Base-by-base conservation (phyloP, 192 early-diverging fungal genomes). In the Cladochytrium replicatum region DNA sequence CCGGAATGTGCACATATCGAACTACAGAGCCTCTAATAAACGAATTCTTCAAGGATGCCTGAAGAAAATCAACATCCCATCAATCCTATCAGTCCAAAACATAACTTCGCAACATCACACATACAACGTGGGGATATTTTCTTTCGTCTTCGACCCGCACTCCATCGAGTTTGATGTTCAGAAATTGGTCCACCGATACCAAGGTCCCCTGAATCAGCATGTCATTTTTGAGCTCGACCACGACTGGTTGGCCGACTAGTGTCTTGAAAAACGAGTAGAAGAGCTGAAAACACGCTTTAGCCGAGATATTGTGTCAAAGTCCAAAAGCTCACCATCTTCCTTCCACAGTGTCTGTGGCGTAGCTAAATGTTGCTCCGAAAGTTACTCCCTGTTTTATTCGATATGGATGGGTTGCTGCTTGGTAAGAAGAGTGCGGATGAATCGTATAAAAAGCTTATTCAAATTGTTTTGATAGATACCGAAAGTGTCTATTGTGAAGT, bases 241-340 rank as follows among this genome's bases (percentile, higher is more conserved):
- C 93, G 15, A 99, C 93, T 46, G 80, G 67, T 57, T 95, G 85
- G 6, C 91, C 93, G 21, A 99, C 87, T 19, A 97, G 79, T 0
- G 94, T 99, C 67, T 99, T 99, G 79, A 99, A 99, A 59, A 99
- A 96, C 26, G 93, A 97, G 65, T 97, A 99, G 55, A 99, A 99
- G n/a, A 99, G 72, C 93, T 93, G 60, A 8, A n/a, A n/a, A n/a
- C n/a, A n/a, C n/a, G n/a, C n/a, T n/a, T n/a, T n/a, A n/a, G n/a
- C n/a, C n/a, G n/a, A n/a, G n/a, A n/a, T n/a, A n/a, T n/a, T n/a
- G n/a, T n/a, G n/a, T n/a, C n/a, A n/a, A n/a, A n/a, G n/a, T n/a
- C n/a, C n/a, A n/a, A n/a, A n/a, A n/a, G n/a, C n/a, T n/a, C n/a
- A n/a, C n/a, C n/a, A n/a, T n/a, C n/a, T n/a, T n/a, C n/a, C n/a